phyloP scores from a whole-genome alignment of 2,329 filamentous ascomycete genomes.

The Monosporascus sp. region DNA sequence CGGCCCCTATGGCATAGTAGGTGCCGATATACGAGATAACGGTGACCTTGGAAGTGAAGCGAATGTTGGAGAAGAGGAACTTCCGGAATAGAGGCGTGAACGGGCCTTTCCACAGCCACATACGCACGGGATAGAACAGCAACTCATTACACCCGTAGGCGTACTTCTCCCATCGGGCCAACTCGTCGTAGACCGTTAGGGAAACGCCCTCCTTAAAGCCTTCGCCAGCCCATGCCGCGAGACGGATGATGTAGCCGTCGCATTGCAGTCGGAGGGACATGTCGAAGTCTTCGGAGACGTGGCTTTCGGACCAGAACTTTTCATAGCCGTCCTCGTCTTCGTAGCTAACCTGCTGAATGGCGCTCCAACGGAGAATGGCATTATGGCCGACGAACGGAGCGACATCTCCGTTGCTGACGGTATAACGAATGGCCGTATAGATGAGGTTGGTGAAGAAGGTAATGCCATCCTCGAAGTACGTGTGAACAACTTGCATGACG shows the following conservation, averaged over 20 bases:
- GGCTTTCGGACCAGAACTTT: constrained; percentile 69
- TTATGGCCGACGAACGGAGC: constrained; percentile 76
- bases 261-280: constrained; percentile 68
- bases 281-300: constrained; percentile 75
- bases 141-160: constrained; percentile 68
- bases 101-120: constrained; percentile 57
- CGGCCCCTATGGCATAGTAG: constrained; percentile 65
- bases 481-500: constrained; percentile 70
- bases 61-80: constrained; percentile 57
- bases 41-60: constrained; percentile 61
- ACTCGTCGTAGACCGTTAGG: constrained; percentile 66
- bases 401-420: constrained; percentile 65
- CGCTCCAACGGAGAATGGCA: constrained; percentile 66
- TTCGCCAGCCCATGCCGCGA: constrained; percentile 62
- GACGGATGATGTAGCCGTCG: constrained; percentile 60
- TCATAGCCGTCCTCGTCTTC: constrained; percentile 53
- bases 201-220: constrained; percentile 72
- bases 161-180: constrained; percentile 69
- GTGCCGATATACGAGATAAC: constrained; percentile 55
- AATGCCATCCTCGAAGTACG: constrained; percentile 66
- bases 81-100: constrained; percentile 59
- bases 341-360: constrained; percentile 53
- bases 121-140: constrained; percentile 60
- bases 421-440: constrained; percentile 67
- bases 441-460: constrained; percentile 77